Evolutionary conservation across 345 rosid genomes (phyloP).

Genomic region (Heritiera fomes): DNA sequence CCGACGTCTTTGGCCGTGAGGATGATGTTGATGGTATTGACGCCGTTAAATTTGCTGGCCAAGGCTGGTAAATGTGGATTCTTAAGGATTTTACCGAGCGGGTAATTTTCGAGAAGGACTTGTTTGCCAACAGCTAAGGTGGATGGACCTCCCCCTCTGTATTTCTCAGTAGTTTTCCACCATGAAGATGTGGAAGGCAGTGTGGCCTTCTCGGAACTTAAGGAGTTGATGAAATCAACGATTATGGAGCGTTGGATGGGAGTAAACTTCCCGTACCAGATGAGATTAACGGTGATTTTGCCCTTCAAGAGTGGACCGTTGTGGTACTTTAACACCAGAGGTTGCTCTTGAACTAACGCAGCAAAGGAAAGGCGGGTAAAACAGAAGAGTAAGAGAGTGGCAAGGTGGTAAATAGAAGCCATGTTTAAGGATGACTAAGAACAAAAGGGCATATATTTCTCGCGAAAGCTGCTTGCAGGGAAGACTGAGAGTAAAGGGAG

Average conservation of each 20-base stretch:
- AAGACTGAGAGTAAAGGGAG: neutral
- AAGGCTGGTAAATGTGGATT: slow-evolving; percentile 53
- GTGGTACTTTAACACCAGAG: slow-evolving; percentile 67
- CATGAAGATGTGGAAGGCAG: slow-evolving; percentile 63
- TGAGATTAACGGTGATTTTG: slow-evolving; percentile 59
- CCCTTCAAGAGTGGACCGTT: slow-evolving; percentile 66
- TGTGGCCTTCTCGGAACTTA: slow-evolving; percentile 32
- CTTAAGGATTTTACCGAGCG: slow-evolving; percentile 62
- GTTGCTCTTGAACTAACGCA: slow-evolving; percentile 75
- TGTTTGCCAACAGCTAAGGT: slow-evolving; percentile 58
- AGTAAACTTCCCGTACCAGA: slow-evolving; percentile 86
- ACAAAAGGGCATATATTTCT: neutral
- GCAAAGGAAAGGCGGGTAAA: slow-evolving; percentile 27
- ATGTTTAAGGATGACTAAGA: slow-evolving; percentile 16
- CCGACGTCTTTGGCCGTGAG: slow-evolving; percentile 74
- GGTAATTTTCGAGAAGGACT: slow-evolving; percentile 54
- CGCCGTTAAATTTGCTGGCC: slow-evolving; percentile 45
- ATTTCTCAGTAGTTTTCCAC: slow-evolving; percentile 86
- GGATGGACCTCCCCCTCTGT: slow-evolving; percentile 49
- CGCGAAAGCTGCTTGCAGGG: neutral
- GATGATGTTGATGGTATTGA: slow-evolving; percentile 53
- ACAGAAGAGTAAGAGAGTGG: slow-evolving; percentile 34
- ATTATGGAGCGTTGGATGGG: slow-evolving; percentile 70
- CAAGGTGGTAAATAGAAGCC: slow-evolving; percentile 43
- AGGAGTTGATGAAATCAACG: slow-evolving; percentile 72